Evolutionary conservation across 257 asterid species (phyloP), one percentile per base, ranked within the genome.

Genomic region (Lycium ferocissimum): DNA sequence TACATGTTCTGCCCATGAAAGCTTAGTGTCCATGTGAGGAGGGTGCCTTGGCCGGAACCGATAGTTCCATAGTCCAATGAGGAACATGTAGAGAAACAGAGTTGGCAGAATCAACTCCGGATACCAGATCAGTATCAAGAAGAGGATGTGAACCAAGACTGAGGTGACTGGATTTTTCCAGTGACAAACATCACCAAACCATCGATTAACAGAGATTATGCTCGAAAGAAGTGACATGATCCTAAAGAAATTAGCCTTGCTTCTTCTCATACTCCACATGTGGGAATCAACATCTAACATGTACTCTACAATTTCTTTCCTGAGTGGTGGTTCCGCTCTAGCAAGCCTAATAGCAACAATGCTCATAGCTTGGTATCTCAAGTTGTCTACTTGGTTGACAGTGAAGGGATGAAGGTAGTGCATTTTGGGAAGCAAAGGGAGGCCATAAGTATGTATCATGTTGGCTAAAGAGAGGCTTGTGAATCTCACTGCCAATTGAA

Each of bases 191-290:
- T 90, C 93, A 1, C 71, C 73, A 56, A 93, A 89, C 97, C 98
- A 94, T 56, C 85, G 83, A 58, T 86, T 88, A 8, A 84, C n/a
- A 0, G 95, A 90, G 4, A 91, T 84, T 15, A 91, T 8, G 1
- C 94, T 94, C 0, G 97, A 90, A 11, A 91, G 57, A 3, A 94
- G 84, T 6, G 94, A 81, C 97, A 89, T 93, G 43, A 94, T 87
- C 61, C 98, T 54, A 83, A 92, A 92, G 91, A 93, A 93, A 79
- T 92, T 92, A 9, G 95, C 97, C 78, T 93, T 94, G 89, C 98
- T 94, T 84, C 96, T 80, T 81, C 98, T 88, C 97, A 94, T 92
- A 62, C 97, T 93, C 96, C 97, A 94, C 93, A 93, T 89, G 87
- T 93, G 97, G 13, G 94, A 94, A 22, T 91, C 94, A 7, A 91